These are phyloP conservation scores for Pezicula neosporulosa DNA, from an alignment of 2,329 filamentous ascomycete species.

Conservation along the genomic window DNA sequence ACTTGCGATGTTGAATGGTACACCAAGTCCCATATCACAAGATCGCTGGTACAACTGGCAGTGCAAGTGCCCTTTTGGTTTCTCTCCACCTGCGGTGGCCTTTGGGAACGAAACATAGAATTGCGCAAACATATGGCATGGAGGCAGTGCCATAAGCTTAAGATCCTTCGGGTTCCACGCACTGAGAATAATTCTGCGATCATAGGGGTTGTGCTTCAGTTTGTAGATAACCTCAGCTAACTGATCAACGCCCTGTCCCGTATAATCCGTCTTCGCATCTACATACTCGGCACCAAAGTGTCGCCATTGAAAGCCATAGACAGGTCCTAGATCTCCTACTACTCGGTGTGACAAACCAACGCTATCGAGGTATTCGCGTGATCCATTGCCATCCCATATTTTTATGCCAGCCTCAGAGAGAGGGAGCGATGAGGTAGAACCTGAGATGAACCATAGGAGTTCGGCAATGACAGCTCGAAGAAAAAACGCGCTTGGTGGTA, in stretches of 20 bases:
- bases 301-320: conserved; percentile 98
- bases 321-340: conserved; percentile 86
- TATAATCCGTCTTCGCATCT: conserved; percentile 76
- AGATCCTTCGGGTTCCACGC: conserved; percentile 94
- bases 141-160: conserved; percentile 84
- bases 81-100: conserved; percentile 21
- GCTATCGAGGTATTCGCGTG: conserved; percentile 82
- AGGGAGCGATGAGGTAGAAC: conserved; percentile 73
- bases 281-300: conserved; percentile 93
- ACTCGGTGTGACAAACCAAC: conserved; percentile 78
- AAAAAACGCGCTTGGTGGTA: conserved; percentile 95
- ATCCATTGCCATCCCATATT: conserved; percentile 98
- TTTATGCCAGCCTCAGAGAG: conserved; percentile 81
- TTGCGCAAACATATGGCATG: conserved; percentile 97
- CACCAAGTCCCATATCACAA: conserved; percentile 95
- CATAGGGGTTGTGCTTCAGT: conserved; percentile 78
- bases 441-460: conserved; percentile 92
- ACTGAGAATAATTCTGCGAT: conserved; percentile 82
- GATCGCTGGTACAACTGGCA: conserved; percentile 91
- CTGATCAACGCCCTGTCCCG: conserved; percentile 88
- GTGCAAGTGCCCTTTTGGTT: conserved; percentile 67
- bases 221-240: conserved; percentile 87
- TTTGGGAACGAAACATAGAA: conserved; percentile 52
- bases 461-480: conserved; percentile 85
- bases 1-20: conserved; percentile 95